Base-by-base conservation (phyloP, 2,329 filamentous ascomycete species). In the Pseudogymnoascus sp. region DNA sequence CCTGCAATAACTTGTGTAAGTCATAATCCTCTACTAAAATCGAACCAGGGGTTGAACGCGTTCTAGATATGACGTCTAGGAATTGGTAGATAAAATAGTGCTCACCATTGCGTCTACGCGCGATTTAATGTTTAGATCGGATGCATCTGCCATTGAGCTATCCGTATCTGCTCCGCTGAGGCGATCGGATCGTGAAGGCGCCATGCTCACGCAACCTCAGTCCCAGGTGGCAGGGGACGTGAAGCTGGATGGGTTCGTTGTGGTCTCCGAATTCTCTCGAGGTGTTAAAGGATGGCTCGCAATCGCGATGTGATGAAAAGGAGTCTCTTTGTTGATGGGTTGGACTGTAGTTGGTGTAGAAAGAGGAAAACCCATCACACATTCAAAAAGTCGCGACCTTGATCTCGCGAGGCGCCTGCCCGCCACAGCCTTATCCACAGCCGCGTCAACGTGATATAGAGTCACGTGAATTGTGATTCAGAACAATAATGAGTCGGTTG, bases 91-190 rank as follows among this genome's bases (percentile, higher is more conserved):
- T 19, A 59, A 35, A 40, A 59, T 65, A 33, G 40, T 38, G 64
- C 69, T 59, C 69, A 74, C 73, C 73, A 75, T 74, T 68, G 70
- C 68, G 63, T 74, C 73, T 62, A 71, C 69, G 61, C 68, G 68
- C 19, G 70, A 64, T 44, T 71, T 71, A 65, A 65, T 69, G 28
- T 71, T 68, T 33, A 76, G 74, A 11, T 74, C 77, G 57, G 81
- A 81, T 62, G 79, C 82, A 73, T 87, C 85, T 47, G 79, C 80
- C 83, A 87, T 87, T 65, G 84, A 86, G 76, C 83, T 82, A 79
- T 86, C 83, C 59, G 71, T 72, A 60, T 72, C 71, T 47, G 64
- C 83, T 69, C 77, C 80, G 71, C 77, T 84, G 71, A 77, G 78
- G 71, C 77, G 77, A 74, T 78, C 78, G 67, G 80, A 78, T 70